Base-by-base conservation (phyloP, 108 stramenopile genomes). In the Cyclotella distinguenda region DNA sequence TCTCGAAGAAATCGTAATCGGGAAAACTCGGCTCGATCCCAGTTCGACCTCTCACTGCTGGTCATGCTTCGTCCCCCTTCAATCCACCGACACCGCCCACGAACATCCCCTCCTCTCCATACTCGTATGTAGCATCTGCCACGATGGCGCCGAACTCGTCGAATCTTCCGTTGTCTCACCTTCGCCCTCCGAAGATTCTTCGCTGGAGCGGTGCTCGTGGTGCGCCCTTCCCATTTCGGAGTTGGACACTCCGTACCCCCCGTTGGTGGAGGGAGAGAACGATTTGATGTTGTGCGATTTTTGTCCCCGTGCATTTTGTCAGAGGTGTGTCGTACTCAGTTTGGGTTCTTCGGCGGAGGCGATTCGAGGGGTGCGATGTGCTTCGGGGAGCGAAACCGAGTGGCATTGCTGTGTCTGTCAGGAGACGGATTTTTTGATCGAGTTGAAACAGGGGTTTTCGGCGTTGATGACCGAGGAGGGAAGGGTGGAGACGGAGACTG, bases 251-350 rank as follows among this genome's bases (percentile, higher is more conserved):
- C 30, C 66, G 5, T 39, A 63, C 21, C 45, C 61, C 0, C 61
- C 61, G 13, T 47, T 62, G 18, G 47, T 47, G 10, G 48, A 58
- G 23, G 23, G 21, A 11, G 48, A 30, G 7, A 69, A 68, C 26
- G 67, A 73, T 23, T 52, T 84, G 30, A 4, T 74, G 5, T 9
- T 74, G 25, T 84, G 83, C 30, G 83, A 84, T 31, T n/a, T 23
- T 5, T 84, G 83, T 55, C 83, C 83, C 1, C 34, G 80, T 3
- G 67, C 46, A 10, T 74, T 84, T 53, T 84, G 83, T 60, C 61
- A 47, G 6, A 62, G 51, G 22, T 84, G 83, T 25, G 49, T 63
- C 13, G 47, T 34, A 0, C 43, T 78, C 10, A 56, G 53, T 19
- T 31, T 27, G 2, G 79, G 83, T 40, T 71, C 77, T 0, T 42